Evolutionary conservation across 352 stramenopile genomes (phyloP).

Genomic region (Phytopythium kandeliae): DNA sequence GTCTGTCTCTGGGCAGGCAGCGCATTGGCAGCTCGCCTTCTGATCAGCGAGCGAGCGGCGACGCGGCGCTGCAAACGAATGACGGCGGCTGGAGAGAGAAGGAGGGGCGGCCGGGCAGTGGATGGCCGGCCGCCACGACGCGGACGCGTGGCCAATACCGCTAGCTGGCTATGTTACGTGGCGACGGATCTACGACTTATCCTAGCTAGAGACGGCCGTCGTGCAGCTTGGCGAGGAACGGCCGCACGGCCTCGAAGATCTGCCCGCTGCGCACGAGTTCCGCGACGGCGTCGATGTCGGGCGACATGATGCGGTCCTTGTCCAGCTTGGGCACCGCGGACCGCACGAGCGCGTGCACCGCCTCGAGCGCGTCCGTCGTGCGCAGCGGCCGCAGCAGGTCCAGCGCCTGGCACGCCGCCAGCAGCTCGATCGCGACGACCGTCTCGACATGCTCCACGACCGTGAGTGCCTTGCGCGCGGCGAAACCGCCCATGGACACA

Average conservation of each 20-base stretch:
- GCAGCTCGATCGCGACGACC: constrained; percentile 84
- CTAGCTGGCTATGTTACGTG: too few species aligned
- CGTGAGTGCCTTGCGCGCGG: constrained; percentile 76
- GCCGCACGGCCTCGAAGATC: constrained; percentile 54
- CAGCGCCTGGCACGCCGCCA: constrained; percentile 86
- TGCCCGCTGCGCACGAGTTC: constrained; percentile 68
- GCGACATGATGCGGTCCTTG: constrained; percentile 84
- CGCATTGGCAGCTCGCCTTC: too few species aligned
- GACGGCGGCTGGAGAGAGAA: too few species aligned
- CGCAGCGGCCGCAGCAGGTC: constrained; percentile 77
- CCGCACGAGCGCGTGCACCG: constrained; percentile 74
- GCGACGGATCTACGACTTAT: too few species aligned
- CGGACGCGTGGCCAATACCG: too few species aligned
- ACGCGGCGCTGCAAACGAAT: too few species aligned
- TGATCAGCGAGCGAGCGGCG: too few species aligned
- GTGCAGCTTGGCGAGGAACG: constrained; percentile 52
- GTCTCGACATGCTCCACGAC: constrained; percentile 86
- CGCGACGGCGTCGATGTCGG: constrained; percentile 83
- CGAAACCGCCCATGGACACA: constrained; percentile 86
- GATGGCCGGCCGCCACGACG: too few species aligned
- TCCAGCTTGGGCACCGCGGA: constrained; percentile 53
- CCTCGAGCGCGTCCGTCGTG: constrained; percentile 75
- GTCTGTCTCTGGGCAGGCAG: too few species aligned
- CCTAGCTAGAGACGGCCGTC: constrained; percentile 32
- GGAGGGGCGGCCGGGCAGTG: too few species aligned